Conservation (phyloP, 495 filamentous ascomycete genomes). For the Immersiella caudata region DNA sequence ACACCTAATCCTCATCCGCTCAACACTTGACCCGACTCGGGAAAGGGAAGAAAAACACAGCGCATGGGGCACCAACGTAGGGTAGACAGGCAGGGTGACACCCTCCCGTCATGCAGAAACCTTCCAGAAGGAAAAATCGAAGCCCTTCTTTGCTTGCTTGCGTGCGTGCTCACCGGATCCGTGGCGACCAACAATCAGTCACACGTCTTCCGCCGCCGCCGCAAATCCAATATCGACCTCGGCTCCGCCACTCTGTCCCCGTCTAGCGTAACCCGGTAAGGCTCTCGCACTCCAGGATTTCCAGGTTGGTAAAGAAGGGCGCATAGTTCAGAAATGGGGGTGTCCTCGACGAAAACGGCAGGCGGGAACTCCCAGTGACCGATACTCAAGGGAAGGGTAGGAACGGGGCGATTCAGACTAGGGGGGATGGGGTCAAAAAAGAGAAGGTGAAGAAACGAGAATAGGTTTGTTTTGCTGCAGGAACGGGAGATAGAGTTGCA, state of each 20-base stretch:
- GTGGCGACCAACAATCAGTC: too few relatives aligned
- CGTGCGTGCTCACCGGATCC: background rate
- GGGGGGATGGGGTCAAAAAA: background rate
- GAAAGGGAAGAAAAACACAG: too few relatives aligned
- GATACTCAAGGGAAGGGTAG: background rate
- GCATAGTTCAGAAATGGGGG: background rate
- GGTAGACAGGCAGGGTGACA: background rate
- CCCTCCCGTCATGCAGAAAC: background rate
- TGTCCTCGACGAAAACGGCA: background rate
- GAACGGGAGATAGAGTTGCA: background rate
- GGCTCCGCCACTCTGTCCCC: background rate
- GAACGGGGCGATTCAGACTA: background rate
- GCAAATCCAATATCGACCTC: background rate
- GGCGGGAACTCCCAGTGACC: background rate
- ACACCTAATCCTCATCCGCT: background rate
- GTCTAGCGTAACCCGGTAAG: background rate
- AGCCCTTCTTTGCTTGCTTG: background rate
- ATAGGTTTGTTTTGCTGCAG: background rate
- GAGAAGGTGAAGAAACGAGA: constrained; percentile 9
- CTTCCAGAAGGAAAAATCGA: background rate
- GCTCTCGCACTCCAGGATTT: background rate
- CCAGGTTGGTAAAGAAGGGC: background rate
- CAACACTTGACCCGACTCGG: background rate
- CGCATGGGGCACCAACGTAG: background rate
- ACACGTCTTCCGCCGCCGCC: background rate